These are phyloP conservation scores for Trematosphaeria pertusa DNA, from an alignment of 2,329 filamentous ascomycete genomes.

Conservation along the genomic window DNA sequence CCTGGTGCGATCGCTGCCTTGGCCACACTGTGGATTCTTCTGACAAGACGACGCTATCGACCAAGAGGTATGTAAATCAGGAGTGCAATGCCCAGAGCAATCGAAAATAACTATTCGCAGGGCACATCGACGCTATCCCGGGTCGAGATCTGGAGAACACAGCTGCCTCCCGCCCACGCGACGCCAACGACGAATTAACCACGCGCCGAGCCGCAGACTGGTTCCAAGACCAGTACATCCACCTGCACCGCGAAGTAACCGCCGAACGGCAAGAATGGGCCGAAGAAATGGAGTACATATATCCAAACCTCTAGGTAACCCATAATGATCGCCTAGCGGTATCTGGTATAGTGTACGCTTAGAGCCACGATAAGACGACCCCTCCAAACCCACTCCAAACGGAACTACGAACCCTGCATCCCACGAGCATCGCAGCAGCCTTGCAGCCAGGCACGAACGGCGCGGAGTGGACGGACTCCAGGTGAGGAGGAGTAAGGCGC, in stretches of 20 bases:
- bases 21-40: slow-evolving; percentile 5
- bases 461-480: not conserved
- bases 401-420: too few species aligned
- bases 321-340: too few species aligned
- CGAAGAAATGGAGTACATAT: slow-evolving; percentile 1
- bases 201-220: slow-evolving; percentile 1
- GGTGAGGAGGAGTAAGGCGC: not conserved
- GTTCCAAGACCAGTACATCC: slow-evolving; percentile 3
- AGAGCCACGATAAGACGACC: not conserved
- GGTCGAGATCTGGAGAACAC: not conserved
- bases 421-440: not conserved
- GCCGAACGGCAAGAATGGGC: slow-evolving; percentile 3
- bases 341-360: slow-evolving; percentile 1
- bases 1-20: slow-evolving; percentile 6
- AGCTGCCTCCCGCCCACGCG: not conserved
- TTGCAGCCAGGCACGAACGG: not conserved
- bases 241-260: not conserved
- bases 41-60: not conserved
- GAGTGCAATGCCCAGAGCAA: not conserved
- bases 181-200: slow-evolving; percentile 1
- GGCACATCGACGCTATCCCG: not conserved
- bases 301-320: not conserved
- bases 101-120: not conserved
- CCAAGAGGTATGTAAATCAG: not conserved
- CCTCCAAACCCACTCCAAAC: not conserved